Percentiles rank a stretch among this genome's conserved stretches.
Evolutionary conservation across 106 monocot genomes (phyloP).

Genomic region (Posidonia australis): DNA sequence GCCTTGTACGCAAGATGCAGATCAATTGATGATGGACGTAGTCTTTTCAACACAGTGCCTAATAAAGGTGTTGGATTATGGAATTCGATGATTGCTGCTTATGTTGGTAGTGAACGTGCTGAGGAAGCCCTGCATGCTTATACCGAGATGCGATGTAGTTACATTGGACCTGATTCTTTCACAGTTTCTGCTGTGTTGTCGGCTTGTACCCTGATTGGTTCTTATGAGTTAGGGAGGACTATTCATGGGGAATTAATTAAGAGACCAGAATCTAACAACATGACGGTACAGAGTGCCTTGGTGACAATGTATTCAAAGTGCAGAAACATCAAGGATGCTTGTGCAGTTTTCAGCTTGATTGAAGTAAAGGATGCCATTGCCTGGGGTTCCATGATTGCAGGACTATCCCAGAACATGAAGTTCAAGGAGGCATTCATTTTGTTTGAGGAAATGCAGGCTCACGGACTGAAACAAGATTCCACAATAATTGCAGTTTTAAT

Average conservation of each 20-base stretch:
- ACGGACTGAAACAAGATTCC: conserved; percentile 24
- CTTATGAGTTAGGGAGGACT: conserved; percentile 13
- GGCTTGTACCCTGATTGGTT: conserved; percentile 14
- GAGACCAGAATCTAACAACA: conserved; percentile 9
- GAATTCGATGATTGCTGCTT: conserved; percentile 62
- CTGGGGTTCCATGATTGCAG: conserved; percentile 44
- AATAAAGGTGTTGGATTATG: conserved; percentile 42
- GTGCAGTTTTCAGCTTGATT: conserved; percentile 17
- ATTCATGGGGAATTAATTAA: conserved; percentile 41
- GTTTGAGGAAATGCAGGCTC: conserved; percentile 19
- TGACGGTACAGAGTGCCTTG: conserved; percentile 21
- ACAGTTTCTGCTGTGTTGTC: conserved; percentile 30
- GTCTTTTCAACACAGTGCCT: conserved; percentile 29
- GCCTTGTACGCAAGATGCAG: conserved; percentile 4
- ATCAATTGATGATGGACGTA: not conserved
- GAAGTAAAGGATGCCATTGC: conserved; percentile 18
- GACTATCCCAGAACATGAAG: conserved; percentile 22
- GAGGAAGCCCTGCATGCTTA: conserved; percentile 14
- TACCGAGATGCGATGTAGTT: conserved; percentile 9
- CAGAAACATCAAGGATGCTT: conserved; percentile 15
- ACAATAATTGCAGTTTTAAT: conserved; percentile 18
- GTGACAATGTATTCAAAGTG: conserved; percentile 41
- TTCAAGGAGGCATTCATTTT: conserved; percentile 14
- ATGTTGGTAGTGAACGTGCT: conserved; percentile 4
- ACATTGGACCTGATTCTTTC: conserved; percentile 19